These are phyloP conservation scores for Magnolia sinica DNA, from an alignment of 164 flowering plant genomes.

Conservation along the genomic window DNA sequence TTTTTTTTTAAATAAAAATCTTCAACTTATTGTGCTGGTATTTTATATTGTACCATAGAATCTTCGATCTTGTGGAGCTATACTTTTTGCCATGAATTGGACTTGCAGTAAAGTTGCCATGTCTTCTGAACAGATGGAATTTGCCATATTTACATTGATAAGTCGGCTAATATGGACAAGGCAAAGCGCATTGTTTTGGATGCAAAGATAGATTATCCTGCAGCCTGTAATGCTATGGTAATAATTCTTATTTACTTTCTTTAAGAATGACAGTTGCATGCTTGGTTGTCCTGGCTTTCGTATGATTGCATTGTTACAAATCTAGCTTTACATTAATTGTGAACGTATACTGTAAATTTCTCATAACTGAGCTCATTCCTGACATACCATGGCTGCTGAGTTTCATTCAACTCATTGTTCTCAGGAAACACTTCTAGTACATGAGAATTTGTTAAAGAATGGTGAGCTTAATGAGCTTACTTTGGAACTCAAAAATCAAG, in stretches of 20 bases:
- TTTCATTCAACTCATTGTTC: background rate
- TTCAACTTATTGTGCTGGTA: background rate
- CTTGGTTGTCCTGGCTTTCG: background rate
- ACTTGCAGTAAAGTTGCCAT: constrained; percentile 4
- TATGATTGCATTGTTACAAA: background rate
- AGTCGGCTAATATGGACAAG: constrained; percentile 70
- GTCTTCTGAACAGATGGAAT: constrained; percentile 72
- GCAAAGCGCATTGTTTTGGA: constrained; percentile 78
- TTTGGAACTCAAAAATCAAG: constrained; percentile 55
- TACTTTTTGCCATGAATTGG: background rate
- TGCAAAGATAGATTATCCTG: constrained; percentile 93
- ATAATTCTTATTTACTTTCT: constrained; percentile 4
- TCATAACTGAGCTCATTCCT: no score
- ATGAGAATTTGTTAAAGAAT: constrained; percentile 58
- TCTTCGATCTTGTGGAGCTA: background rate
- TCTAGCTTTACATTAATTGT: background rate
- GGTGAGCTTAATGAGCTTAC: constrained; percentile 53
- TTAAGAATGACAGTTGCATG: background rate
- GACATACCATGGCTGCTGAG: background rate
- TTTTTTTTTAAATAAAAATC: background rate
- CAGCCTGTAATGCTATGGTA: constrained; percentile 98
- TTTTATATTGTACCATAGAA: background rate
- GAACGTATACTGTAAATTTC: background rate
- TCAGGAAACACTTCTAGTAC: constrained; percentile 97
- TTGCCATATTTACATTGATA: constrained; percentile 92